Base-by-base conservation (phyloP, 805 yeast genomes). In the Wickerhamomyces rabaulensis region DNA sequence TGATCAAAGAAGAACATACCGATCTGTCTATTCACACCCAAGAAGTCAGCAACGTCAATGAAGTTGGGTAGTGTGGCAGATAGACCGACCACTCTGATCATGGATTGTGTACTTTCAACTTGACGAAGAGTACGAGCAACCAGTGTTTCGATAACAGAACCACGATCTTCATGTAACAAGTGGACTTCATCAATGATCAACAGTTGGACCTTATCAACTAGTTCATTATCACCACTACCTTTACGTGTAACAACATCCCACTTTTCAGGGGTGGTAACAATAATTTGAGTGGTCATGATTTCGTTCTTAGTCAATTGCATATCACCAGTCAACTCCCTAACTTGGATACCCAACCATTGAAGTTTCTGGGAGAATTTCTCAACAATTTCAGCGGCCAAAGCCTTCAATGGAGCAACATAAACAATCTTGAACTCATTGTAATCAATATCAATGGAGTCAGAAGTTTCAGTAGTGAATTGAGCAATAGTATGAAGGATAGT, bases 171-270 rank as follows among this genome's bases (percentile, higher is more conserved):
- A 57, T 94, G 98, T 44, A 94, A 74, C 60, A 94, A 71, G 74
- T 94, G 99, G 0, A 94, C 98, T 67, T 94, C 99, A 72, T 94
- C 99, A 50, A 94, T 91, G 49, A 94, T 88, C 47, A 94, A 68
- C 13, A 94, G 68, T 63, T 84, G 87, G 9, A 94, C 95, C 56
- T 89, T 90, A 12, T 86, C 80, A 3, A 88, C 87, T 41, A 91
- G 65, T 54, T 90, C 96, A 42, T 79, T 80, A 57, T 91, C 97
- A 44, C 97, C 97, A 54, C 76, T 84, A 35, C 91, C 84, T 61
- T 94, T 94, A 61, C 98, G 78, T 0, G 99, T 92, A 2, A 94
- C 97, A 2, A 94, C 97, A 68, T 90, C 97, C 97, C 97, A 90
- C 64, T 90, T 90, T 61, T 90, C 97, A 0, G 97, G 97, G 0